Base-by-base conservation (phyloP, 1,139 yeast genomes). In the Geotrichum reessii region DNA sequence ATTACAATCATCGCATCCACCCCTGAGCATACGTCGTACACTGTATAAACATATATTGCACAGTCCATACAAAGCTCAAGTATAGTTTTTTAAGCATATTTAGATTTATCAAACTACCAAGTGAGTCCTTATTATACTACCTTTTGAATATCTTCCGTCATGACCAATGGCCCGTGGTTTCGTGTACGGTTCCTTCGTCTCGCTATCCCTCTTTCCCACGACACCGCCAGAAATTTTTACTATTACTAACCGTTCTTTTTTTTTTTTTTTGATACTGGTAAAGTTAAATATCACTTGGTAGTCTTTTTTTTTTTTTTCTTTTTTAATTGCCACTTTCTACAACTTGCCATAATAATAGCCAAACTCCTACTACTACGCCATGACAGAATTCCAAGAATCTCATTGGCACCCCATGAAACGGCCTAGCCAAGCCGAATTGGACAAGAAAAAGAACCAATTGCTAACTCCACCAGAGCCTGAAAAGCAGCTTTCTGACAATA, bases 361-460 rank as follows among this genome's bases (percentile, higher is more conserved):
- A 28, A 14, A n/a, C n/a, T 9, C 19, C n/a, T 17, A 37, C 19
- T 37, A 37, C 44, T 8, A 37, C 44, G 19, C 9, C 21, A 55
- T 55, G 58, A 33, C 47, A 46, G 50, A 51, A 17, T 17, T 31
- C 17, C 33, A 55, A 7, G 55, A 55, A 21, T 31, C 47, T 19
- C 54, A 55, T 27, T 55, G 58, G 58, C 48, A 55, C 40, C 58
- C 58, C 19, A 37, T 47, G 37, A 31, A 44, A 25, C 58, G 58
- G 17, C 58, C 58, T 3, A 51, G 52, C 40, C 47, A 19, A 19
- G 21, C 48, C 21, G 56, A 53, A 12, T 12, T 53, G 21, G 22
- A 47, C 14, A 24, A 27, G 44, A 37, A 37, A 37, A 12, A 37
- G 7, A 37, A n/a, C 17, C 9, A 37, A 17, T 37, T 37, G 21